Evolutionary conservation across 2,329 filamentous ascomycete species (phyloP).

Genomic region (Keithomyces neogunnii): DNA sequence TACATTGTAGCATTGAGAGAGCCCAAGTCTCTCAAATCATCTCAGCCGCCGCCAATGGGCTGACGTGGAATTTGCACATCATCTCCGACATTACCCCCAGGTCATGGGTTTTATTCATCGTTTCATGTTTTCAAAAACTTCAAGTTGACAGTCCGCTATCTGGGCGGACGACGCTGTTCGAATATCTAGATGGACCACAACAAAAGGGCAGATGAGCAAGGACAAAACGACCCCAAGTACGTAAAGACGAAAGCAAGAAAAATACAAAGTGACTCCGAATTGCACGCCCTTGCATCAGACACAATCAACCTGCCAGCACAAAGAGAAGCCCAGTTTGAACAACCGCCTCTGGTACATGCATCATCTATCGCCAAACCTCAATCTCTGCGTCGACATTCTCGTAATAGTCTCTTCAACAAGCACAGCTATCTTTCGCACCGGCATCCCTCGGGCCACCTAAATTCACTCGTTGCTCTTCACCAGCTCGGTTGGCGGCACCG

Average conservation of each 20-base stretch:
- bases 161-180: not conserved
- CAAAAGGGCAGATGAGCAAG: not conserved
- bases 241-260: slow-evolving; percentile 1
- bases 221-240: slow-evolving; percentile 1
- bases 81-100: too few relatives aligned
- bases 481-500: slow-evolving; percentile 47
- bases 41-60: not conserved
- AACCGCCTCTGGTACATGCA: slow-evolving; percentile 2
- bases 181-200: slow-evolving; percentile 4
- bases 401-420: slow-evolving; percentile 43
- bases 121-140: not conserved
- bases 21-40: too few relatives aligned
- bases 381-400: not conserved
- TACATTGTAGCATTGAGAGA: too few relatives aligned
- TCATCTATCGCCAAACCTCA: not conserved
- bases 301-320: slow-evolving; percentile 7
- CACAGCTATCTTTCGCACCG: slow-evolving; percentile 83
- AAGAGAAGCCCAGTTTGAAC: slow-evolving; percentile 1
- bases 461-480: slow-evolving; percentile 72
- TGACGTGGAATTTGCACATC: not conserved
- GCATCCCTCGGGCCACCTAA: slow-evolving; percentile 64
- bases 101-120: not conserved
- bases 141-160: not conserved
- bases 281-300: slow-evolving; percentile 12
- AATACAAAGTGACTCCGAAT: slow-evolving; percentile 8